Evolutionary conservation across 2,329 filamentous ascomycete species (phyloP), one percentile per base, ranked within the genome.

Genomic region (Elsinoe batatas): DNA sequence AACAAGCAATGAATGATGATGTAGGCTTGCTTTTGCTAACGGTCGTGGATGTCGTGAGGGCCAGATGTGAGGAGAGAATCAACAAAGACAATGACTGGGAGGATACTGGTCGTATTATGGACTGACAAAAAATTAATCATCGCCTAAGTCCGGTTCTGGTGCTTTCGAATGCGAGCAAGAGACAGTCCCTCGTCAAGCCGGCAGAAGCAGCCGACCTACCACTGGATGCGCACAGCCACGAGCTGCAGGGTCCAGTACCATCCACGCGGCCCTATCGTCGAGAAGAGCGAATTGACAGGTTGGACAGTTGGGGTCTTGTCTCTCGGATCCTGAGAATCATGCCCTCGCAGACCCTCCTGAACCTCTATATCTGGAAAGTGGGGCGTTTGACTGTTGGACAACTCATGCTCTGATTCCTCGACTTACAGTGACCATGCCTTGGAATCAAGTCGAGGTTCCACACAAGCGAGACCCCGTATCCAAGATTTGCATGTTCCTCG

Each of bases 291-390:
- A 22, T n/a, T 49, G 44, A 49, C 44, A 49, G 26, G 44, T 49
- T 35, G 10, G 15, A 12, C 26, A 8, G 17, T n/a, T 17, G n/a
- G 26, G 44, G 13, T 17, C 26, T 33, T 49, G 32, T 49, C 44
- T 49, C 30, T 33, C 44, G 44, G 44, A 20, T 33, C 26, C 26
- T 49, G 32, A 12, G 18, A 33, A 49, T 36, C 44, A 49, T 35
- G 13, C 11, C 20, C 22, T 33, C 44, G 26, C 20, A 30, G 36
- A 36, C 26, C 26, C 44, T 36, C 18, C 18, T 15, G 33, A 33
- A 36, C 33, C 26, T 20, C 44, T 49, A 49, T 49, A 49, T 49
- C 17, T 33, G 44, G 44, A 49, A 49, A 44, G 40, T 22, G 40
- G 40, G 40, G 40, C 40, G 12, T 11, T n/a, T 44, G 40, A 44